A percentile compares a stretch with the other conserved stretches of the same genome.
Evolutionary conservation across 345 rosid genomes (phyloP).

Genomic region (Arabis alpina): DNA sequence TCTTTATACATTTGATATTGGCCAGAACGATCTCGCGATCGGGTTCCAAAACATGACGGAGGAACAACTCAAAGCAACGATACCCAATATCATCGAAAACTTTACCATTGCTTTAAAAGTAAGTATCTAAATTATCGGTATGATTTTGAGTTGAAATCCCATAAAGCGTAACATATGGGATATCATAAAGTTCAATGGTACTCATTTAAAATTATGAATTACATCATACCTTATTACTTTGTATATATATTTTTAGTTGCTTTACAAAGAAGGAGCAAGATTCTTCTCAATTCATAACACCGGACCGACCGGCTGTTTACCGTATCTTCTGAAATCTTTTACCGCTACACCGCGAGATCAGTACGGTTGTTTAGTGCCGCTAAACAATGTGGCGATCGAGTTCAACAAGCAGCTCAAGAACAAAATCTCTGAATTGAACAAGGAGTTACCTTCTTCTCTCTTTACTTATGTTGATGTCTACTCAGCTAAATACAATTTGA

Average conservation of each 20-base stretch:
- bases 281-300: slow-evolving; percentile 84
- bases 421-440: slow-evolving; percentile 46
- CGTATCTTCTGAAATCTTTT: slow-evolving; percentile 48
- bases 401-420: slow-evolving; percentile 71
- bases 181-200: not conserved
- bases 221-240: slow-evolving; percentile 11
- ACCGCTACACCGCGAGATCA: slow-evolving; percentile 41
- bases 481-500: slow-evolving; percentile 61
- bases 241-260: slow-evolving; percentile 47
- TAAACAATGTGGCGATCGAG: slow-evolving; percentile 63
- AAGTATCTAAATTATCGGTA: slow-evolving; percentile 14
- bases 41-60: slow-evolving; percentile 53
- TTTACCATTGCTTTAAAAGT: slow-evolving; percentile 58
- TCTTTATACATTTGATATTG: slow-evolving; percentile 69
- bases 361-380: slow-evolving; percentile 63
- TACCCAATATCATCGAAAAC: slow-evolving; percentile 55
- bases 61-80: slow-evolving; percentile 56
- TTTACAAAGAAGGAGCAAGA: slow-evolving; percentile 73
- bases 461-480: slow-evolving; percentile 73
- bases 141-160: not conserved
- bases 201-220: not conserved
- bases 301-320: slow-evolving; percentile 81
- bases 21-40: slow-evolving; percentile 69
- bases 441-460: slow-evolving; percentile 51
- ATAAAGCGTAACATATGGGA: not conserved